phyloP scores from a whole-genome alignment of 345 rosid species.

The Moricandia arvensis region DNA sequence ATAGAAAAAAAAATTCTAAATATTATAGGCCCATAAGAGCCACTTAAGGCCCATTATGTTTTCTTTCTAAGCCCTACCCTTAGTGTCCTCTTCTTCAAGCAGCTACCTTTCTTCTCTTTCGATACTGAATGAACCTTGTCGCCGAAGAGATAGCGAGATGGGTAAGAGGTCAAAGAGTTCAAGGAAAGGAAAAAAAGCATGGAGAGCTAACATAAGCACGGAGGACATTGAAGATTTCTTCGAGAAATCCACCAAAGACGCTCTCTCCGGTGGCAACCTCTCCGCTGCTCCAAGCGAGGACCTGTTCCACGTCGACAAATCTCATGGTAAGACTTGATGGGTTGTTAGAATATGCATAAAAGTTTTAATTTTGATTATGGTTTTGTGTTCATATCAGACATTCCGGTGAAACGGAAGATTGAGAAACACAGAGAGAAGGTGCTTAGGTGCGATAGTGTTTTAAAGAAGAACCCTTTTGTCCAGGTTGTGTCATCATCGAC shows the following conservation, averaged over 20 bases:
- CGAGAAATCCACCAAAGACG: conserved; percentile 76
- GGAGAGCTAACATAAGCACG: conserved; percentile 95
- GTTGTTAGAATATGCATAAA: neutral
- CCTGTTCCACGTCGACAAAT: conserved; percentile 71
- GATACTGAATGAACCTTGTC: neutral
- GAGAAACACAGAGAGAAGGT: conserved; percentile 76
- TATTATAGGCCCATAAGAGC: conserved; percentile 25
- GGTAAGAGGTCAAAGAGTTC: conserved; percentile 71
- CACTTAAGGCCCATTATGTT: conserved; percentile 30
- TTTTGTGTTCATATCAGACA: conserved; percentile 42
- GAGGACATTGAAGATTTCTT: conserved; percentile 70
- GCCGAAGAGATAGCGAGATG: conserved; percentile 41
- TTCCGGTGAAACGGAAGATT: conserved; percentile 75
- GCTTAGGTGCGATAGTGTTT: conserved; percentile 58
- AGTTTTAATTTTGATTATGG: conserved; percentile 4
- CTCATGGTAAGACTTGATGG: conserved; percentile 42
- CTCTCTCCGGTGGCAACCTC: conserved; percentile 84
- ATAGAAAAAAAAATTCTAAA: neutral
- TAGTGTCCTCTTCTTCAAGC: neutral
- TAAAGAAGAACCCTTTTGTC: conserved; percentile 79
- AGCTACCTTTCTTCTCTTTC: neutral
- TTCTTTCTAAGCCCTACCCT: conserved; percentile 17
- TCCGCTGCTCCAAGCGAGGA: conserved; percentile 60
- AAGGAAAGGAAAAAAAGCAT: conserved; percentile 90
- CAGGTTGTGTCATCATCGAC: conserved; percentile 61